phyloP scores from a whole-genome alignment of 768 basidiomycete genomes.

The Leccinum longicurvipes region DNA sequence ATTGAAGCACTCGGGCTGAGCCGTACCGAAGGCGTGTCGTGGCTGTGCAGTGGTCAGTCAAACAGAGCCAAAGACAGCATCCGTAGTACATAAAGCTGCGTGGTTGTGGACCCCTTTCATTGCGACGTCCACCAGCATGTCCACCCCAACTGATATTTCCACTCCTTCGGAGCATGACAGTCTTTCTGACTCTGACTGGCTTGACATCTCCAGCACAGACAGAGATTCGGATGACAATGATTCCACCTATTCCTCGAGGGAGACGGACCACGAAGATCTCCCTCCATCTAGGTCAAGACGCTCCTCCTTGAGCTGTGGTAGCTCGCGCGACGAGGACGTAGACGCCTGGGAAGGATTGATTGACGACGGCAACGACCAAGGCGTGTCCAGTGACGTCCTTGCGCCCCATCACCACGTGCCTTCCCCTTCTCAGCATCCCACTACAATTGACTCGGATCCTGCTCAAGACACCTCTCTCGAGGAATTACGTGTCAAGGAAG shows the following conservation, averaged over 20 bases:
- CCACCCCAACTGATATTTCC: conserved; percentile 38
- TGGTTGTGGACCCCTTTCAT: conserved; percentile 29
- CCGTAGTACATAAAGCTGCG: conserved; percentile 23
- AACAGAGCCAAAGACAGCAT: conserved; percentile 28
- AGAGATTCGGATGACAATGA: conserved; percentile 67
- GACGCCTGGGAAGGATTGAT: conserved; percentile 79
- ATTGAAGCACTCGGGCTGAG: not conserved
- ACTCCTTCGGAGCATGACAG: conserved; percentile 60
- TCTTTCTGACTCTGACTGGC: conserved; percentile 81
- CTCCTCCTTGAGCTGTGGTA: conserved; percentile 67
- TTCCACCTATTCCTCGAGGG: conserved; percentile 53
- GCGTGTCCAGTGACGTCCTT: conserved; percentile 22
- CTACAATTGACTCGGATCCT: conserved; percentile 27
- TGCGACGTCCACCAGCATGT: conserved; percentile 26
- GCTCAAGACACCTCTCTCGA: conserved; percentile 43
- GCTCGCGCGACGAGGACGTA: conserved; percentile 65
- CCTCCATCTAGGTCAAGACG: conserved; percentile 57
- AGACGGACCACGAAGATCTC: conserved; percentile 58
- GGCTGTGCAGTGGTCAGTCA: conserved; percentile 10
- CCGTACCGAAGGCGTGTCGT: not conserved
- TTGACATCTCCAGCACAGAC: conserved; percentile 68
- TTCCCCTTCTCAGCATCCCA: conserved; percentile 15
- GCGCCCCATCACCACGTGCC: conserved; percentile 23
- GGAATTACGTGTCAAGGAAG: conserved; percentile 68
- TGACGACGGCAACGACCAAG: conserved; percentile 58